Percentiles rank a stretch among this genome's conserved stretches.
Conservation (phyloP, 2,329 filamentous ascomycete genomes). For the Moelleriella libera region DNA sequence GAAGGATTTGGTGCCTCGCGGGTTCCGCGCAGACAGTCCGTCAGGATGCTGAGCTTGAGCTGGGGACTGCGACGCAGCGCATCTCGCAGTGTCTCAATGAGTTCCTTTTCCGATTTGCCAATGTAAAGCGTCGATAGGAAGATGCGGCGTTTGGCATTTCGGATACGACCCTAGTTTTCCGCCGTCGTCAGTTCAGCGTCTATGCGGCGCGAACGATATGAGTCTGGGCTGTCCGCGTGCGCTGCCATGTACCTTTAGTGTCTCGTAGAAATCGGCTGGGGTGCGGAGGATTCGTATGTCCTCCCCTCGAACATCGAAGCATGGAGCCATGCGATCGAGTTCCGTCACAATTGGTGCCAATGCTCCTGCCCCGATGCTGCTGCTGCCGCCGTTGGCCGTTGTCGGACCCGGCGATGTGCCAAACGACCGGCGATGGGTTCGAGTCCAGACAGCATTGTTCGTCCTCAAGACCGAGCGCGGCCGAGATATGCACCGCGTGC, state of each 20-base stretch:
- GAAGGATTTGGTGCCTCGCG: conserved; percentile 77
- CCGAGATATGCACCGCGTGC: conserved; percentile 16
- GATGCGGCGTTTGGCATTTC: conserved; percentile 60
- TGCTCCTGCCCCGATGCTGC: conserved; percentile 18
- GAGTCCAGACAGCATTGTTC: conserved; percentile 9
- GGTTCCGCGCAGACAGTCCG: conserved; percentile 81
- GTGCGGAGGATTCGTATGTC: conserved; percentile 67
- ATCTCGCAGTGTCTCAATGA: conserved; percentile 65
- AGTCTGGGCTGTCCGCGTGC: not conserved
- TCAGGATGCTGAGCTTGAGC: conserved; percentile 76
- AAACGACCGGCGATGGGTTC: conserved; percentile 25
- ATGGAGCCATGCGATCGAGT: conserved; percentile 79
- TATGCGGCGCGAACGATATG: not conserved
- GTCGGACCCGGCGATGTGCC: conserved; percentile 18
- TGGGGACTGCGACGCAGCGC: conserved; percentile 61
- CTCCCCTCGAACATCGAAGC: conserved; percentile 71
- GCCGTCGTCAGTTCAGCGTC: not conserved
- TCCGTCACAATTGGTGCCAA: conserved; percentile 49
- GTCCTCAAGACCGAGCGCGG: conserved; percentile 5
- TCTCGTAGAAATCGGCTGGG: conserved; percentile 82
- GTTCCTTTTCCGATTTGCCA: conserved; percentile 79
- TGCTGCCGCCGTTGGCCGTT: conserved; percentile 13
- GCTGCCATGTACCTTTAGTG: conserved; percentile 56
- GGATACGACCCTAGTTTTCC: conserved; percentile 56
- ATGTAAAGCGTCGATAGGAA: conserved; percentile 97